Conservation (phyloP, 352 stramenopile genomes). For the Phytophthora pini region DNA sequence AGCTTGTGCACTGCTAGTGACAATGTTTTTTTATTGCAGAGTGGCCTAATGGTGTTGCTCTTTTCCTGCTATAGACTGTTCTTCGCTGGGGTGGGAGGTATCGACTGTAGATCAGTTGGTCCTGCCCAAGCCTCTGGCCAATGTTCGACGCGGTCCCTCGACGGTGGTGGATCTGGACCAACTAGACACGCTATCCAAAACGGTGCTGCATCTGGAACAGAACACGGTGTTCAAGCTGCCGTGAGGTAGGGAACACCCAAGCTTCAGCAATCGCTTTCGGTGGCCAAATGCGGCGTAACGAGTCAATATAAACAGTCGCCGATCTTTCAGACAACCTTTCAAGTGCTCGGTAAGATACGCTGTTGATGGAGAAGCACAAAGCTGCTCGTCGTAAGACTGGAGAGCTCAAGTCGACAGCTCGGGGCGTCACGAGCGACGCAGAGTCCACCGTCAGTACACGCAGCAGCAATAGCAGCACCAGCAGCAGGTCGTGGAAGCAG, state of each 20-base stretch:
- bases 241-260: constrained; percentile 26
- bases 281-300: background rate
- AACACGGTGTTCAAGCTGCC: constrained; percentile 68
- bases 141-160: constrained; percentile 23
- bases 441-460: constrained; percentile 38
- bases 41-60: background rate
- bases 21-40: too few species aligned
- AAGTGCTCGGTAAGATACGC: constrained; percentile 12
- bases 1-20: background rate
- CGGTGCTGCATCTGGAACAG: constrained; percentile 78
- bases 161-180: constrained; percentile 51
- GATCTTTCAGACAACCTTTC: constrained; percentile 37
- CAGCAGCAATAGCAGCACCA: constrained; percentile 33
- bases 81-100: constrained; percentile 57
- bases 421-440: constrained; percentile 21
- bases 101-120: constrained; percentile 43
- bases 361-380: constrained; percentile 34
- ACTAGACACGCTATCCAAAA: constrained; percentile 70
- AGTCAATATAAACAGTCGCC: constrained; percentile 31
- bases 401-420: constrained; percentile 14
- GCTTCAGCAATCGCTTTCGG: background rate
- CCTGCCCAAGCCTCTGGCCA: constrained; percentile 48
- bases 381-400: constrained; percentile 17
- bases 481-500: constrained; percentile 24
- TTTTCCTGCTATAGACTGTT: constrained; percentile 50